Base-by-base conservation (phyloP, 2,329 filamentous ascomycete genomes). In the Colletotrichum sp. region DNA sequence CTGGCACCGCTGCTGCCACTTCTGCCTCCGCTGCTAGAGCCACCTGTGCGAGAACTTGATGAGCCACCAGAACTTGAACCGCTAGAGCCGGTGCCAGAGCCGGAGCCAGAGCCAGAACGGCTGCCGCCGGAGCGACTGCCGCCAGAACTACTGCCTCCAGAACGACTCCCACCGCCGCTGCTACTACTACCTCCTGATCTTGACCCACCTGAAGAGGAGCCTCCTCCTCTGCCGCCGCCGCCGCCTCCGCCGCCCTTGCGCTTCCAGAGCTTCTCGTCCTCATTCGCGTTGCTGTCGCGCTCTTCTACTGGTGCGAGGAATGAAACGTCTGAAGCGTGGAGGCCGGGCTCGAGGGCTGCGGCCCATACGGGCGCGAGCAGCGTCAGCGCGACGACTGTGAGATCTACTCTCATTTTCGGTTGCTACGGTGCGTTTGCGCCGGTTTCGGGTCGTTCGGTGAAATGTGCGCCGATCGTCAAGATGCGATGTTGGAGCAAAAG, bases 161-260 rank as follows among this genome's bases (percentile, higher is more conserved):
- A 75, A 10, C 66, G 56, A 30, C 80, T 79, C 30, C 80, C 70
- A 5, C 81, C 73, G 32, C 80, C 66, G 3, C 82, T 75, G 39
- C 82, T 75, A 36, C 79, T 70, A n/a, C 79, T 77, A 16, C 82
- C 77, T 22, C 78, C 60, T n/a, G 70, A 73, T 28, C 71, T 66
- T 39, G 71, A 74, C 27, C 77, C 74, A 32, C 79, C 66, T 28
- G 77, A 73, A 36, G 67, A 48, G 30, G 67, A 48, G 30, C 79
- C 65, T 27, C 77, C 71, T 43, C 77, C 76, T 30, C 84, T 79
- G 30, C 84, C 79, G 18, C 84, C 85, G 65, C 90, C 89, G 13
- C 89, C 84, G 10, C 89, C 90, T 8, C 91, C 91, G 64, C 91
- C 91, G 43, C 91, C 91, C 79, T 90, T 90, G 77, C 91, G 88